Evolutionary conservation across 1,284 basidiomycete species (phyloP), one percentile per base, ranked within the genome.

Genomic region (Trametes hirsuta): DNA sequence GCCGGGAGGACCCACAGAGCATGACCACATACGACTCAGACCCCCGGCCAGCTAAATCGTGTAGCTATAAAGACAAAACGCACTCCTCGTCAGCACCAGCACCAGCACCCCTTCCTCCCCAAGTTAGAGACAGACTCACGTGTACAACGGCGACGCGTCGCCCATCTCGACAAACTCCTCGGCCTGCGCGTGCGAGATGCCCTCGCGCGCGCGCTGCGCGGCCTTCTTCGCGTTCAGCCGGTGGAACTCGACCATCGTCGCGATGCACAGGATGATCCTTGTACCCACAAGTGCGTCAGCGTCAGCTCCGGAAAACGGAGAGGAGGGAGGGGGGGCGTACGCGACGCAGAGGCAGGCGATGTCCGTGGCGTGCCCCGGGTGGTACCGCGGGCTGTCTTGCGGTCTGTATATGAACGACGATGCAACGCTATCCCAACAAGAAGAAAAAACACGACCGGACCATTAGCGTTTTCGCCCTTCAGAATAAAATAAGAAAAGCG

Each of bases 341-440:
- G 42, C 15, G n/a, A 42, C 39, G 37, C 60, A 62, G 34, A 55
- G 45, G 12, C 64, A 63, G 9, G 53, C 55, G 12, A 66, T 54
- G 22, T 45, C 53, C 5, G 61, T 61, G 8, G 56, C 64, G 37
- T 66, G 64, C 12, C 64, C 64, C 3, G 61, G 61, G 12, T 42
- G 61, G 46, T 66, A 66, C 41, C 61, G 18, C 4, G 64, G 61
- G 49, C 56, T 61, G 41, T 66, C 64, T 24, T 61, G 48, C 15
- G 55, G 57, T 8, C 59, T 53, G 35, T 66, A 66, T n/a, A 66
- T 66, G 54, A 66, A 66, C 2, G 64, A 66, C 25, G 64, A 56
- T 1, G 55, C 61, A 21, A 66, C 57, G 12, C 64, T 66, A 22
- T n/a, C n/a, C 3, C 30, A 30, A 8, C n/a, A n/a, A n/a, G n/a